Evolutionary conservation across 148 eudicot genomes (phyloP).

Genomic region (Rhododendron ferrugineum): DNA sequence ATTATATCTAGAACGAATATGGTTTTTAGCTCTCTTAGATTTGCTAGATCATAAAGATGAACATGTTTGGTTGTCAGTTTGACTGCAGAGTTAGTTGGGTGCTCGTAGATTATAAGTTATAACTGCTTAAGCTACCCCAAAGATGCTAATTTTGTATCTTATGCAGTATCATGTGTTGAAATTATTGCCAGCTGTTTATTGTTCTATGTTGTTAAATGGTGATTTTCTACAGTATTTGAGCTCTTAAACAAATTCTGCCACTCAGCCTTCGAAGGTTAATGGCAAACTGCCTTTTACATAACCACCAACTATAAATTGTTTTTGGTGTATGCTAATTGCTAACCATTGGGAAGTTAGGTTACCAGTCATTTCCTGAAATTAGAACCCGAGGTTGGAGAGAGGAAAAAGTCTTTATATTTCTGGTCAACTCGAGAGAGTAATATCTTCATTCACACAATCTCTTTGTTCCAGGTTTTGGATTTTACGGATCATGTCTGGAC

Average conservation of each 20-base stretch:
- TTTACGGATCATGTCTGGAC: constrained; percentile 98
- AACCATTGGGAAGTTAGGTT: background rate
- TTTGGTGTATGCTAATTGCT: background rate
- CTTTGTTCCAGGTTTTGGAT: constrained; percentile 56
- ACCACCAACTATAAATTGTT: background rate
- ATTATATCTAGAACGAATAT: background rate
- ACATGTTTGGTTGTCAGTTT: background rate
- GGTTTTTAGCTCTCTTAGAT: background rate
- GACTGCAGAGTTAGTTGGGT: background rate
- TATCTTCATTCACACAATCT: background rate
- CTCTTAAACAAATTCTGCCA: background rate
- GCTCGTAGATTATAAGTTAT: background rate
- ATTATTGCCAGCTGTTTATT: background rate
- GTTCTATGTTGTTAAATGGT: background rate
- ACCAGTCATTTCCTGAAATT: background rate
- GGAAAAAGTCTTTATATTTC: background rate
- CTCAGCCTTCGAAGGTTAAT: background rate
- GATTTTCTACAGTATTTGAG: background rate
- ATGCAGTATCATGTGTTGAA: background rate
- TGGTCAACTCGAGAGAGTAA: background rate
- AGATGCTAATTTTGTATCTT: background rate
- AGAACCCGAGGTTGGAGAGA: background rate
- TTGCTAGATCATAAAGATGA: background rate
- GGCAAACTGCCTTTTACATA: background rate
- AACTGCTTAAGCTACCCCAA: background rate